Base-by-base conservation (phyloP, 495 filamentous ascomycete species). In the Cetradonia linearis region DNA sequence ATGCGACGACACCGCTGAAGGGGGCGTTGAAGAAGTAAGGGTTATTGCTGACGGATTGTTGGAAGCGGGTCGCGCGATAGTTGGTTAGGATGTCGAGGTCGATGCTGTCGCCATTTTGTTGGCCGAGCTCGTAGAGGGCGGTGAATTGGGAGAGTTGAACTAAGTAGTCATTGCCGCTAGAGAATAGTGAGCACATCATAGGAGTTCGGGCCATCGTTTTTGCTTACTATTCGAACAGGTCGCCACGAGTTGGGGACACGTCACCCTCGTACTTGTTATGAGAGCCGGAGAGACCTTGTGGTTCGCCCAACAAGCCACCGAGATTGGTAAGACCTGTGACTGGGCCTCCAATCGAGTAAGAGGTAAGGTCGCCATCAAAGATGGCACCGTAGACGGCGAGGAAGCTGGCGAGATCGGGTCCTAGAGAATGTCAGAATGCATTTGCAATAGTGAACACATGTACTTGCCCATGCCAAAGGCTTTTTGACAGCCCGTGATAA, bases 1-100 rank as follows among this genome's bases (percentile, higher is more conserved):
- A 76, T 20, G 76, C 79, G 52, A 86, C 81, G 65, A 83, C 77
- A 30, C 74, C 78, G 55, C 76, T 68, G 70, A 82, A 81, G 70
- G 74, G 76, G 47, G 68, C 70, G 47, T 70, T 63, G 66, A 70
- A 74, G 57, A 70, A 71, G 60, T 67, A 62, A 0, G 72, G 71
- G 58, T 75, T 74, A 28, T 72, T 66, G 36, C 49, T 53, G 46
- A 72, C 60, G 62, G 61, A 66, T 56, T 74, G 57, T 44, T 66
- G 52, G 52, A 69, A 69, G 38, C 70, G 65, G 33, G 62, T 60
- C 28, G 20, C 36, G 52, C 70, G 67, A 62, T 70, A 70, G 13
- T 60, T 58, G 63, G 60, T 56, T 16, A 67, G 65, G 49, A 59
- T 55, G 52, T 59, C 30, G 44, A 68, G 65, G 46, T 61, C 65